Base-by-base conservation (phyloP, 1,284 basidiomycete species). In the Leccinum fallax region DNA sequence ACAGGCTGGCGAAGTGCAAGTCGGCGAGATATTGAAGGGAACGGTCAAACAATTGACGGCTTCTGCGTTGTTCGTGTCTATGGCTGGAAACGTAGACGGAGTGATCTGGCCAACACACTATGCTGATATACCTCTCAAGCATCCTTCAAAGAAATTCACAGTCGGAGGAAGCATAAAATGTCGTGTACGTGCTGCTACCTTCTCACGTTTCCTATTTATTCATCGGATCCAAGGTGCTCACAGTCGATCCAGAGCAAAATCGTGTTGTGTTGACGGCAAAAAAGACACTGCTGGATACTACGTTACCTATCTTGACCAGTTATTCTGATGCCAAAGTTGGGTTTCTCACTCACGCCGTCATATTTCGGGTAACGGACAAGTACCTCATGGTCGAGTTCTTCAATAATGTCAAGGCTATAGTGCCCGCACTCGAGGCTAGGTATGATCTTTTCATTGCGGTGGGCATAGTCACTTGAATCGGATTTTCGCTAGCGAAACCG, bases 51-150 rank as follows among this genome's bases (percentile, higher is more conserved):
- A 85, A 63, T 81, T 98, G 48, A 89, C 88, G 1, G 89, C 93
- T 61, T 84, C 86, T 54, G 90, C 86, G 1, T 78, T 98, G 40
- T 95, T 97, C 68, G 86, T 98, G 40, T 88, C 91, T 28, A 82
- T 98, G 57, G 88, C 90, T 15, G 94, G 92, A 8, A 92, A 85
- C 63, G 87, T 97, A 36, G 94, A 98, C 70, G 97, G 93, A 43
- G 90, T 98, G 32, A 85, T 98, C 32, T 98, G 94, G 89, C 95
- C 97, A 0, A 84, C 88, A 66, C 97, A 99, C 77, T 99, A 94
- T 76, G 94, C 97, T 34, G 96, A 98, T 74, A 95, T 99, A 70
- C 78, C 81, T 38, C 83, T 99, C 67, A 97, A 95, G 72, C 92
- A 97, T 71, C 95, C 95, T 26, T 87, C 94, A 66, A 95, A 92